These are phyloP conservation scores for Aphanocladium album DNA, from an alignment of 2,329 filamentous ascomycete species.

Conservation along the genomic window DNA sequence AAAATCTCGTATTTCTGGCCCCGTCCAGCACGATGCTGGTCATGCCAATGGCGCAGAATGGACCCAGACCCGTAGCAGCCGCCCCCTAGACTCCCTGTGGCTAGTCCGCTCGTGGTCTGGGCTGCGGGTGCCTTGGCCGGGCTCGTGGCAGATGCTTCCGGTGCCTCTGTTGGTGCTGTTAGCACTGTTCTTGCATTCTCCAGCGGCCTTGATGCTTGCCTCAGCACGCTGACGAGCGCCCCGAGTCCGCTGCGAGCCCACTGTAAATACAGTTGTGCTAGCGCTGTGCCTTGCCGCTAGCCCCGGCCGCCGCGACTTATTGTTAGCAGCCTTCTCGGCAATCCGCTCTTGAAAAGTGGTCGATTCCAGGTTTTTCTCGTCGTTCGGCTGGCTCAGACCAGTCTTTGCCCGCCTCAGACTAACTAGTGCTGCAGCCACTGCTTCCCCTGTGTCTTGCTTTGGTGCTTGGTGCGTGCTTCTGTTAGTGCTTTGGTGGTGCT, in stretches of 20 bases:
- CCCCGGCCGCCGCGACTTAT: background rate
- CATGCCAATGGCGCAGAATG: background rate
- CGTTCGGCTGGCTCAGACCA: background rate
- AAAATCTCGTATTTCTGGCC: slow-evolving; percentile 12
- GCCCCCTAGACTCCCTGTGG: background rate
- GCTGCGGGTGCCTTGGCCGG: background rate
- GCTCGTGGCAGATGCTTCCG: background rate
- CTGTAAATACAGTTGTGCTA: background rate
- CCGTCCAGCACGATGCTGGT: background rate
- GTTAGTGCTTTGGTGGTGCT: slow-evolving; percentile 1
- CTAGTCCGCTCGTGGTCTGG: background rate
- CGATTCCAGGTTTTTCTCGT: background rate
- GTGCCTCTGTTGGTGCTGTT: background rate
- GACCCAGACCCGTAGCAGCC: background rate
- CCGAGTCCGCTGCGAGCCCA: no score
- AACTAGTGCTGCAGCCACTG: background rate
- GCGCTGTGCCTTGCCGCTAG: background rate
- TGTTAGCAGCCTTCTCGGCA: background rate
- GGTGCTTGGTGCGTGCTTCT: slow-evolving; percentile 5
- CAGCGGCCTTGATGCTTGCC: background rate
- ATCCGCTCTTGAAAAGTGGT: background rate
- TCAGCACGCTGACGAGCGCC: background rate
- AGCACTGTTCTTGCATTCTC: background rate
- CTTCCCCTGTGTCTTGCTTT: slow-evolving; percentile 6
- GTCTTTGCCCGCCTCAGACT: background rate